Evolutionary conservation across 345 rosid species (phyloP).

Genomic region (Odontarrhena argentea): DNA sequence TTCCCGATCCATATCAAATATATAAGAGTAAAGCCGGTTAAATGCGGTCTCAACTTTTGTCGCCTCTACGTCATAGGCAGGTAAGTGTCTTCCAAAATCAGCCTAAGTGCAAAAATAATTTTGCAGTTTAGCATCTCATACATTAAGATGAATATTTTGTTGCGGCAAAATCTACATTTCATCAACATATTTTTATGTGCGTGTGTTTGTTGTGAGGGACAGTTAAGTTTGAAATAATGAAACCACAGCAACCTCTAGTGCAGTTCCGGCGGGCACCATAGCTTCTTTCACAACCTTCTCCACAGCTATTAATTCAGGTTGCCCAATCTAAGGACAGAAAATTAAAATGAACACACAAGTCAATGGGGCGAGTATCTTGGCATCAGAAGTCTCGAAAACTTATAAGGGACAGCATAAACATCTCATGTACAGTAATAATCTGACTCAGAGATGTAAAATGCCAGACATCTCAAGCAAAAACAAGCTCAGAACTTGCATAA

Average conservation of each 20-base stretch:
- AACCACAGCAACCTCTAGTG: constrained; percentile 70
- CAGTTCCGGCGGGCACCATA: constrained; percentile 83
- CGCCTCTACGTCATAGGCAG: constrained; percentile 92
- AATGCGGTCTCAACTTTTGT: constrained; percentile 74
- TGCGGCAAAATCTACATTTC: constrained; percentile 2
- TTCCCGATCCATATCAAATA: constrained; percentile 69
- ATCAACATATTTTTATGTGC: constrained; percentile 6
- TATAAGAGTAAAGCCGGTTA: constrained; percentile 72
- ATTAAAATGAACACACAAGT: background rate
- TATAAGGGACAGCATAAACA: background rate
- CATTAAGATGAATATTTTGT: constrained; percentile 14
- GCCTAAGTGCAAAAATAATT: constrained; percentile 42
- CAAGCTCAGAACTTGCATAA: constrained; percentile 21
- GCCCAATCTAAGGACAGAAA: constrained; percentile 63
- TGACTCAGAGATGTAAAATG: background rate
- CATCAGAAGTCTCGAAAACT: background rate
- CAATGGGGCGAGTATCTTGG: constrained; percentile 10
- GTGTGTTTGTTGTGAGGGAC: background rate
- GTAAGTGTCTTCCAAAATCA: constrained; percentile 93
- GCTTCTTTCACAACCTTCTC: constrained; percentile 86
- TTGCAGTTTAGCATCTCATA: constrained; percentile 8
- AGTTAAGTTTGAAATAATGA: constrained; percentile 15
- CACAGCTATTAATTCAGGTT: constrained; percentile 81
- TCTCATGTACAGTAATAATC: constrained; percentile 23
- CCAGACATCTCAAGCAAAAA: constrained; percentile 24